phyloP scores from a whole-genome alignment of 164 flowering plant genomes.

The Annona cherimola region DNA sequence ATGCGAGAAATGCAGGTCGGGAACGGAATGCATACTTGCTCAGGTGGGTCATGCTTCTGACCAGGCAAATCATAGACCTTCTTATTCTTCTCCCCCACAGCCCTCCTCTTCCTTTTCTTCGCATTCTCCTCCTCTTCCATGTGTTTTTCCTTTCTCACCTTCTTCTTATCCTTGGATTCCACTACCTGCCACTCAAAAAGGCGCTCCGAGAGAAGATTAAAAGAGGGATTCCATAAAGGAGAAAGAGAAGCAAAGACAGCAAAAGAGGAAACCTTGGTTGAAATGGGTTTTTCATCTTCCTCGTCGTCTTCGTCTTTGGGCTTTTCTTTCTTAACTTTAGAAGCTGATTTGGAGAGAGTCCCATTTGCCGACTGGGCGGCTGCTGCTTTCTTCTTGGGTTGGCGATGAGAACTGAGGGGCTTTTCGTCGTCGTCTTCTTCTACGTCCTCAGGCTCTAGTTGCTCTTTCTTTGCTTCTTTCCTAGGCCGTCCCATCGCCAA shows the following conservation, averaged over 20 bases:
- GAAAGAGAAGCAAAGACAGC: not conserved
- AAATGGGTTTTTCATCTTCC: slow-evolving; percentile 6
- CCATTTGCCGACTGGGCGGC: slow-evolving; percentile 16
- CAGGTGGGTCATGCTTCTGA: slow-evolving; percentile 91
- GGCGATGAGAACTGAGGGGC: slow-evolving; percentile 21
- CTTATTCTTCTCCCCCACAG: slow-evolving; percentile 50
- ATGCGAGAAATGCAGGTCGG: not conserved
- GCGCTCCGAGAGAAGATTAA: not conserved
- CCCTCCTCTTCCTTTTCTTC: slow-evolving; percentile 7
- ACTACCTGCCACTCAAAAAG: slow-evolving; percentile 1
- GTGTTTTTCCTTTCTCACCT: slow-evolving; percentile 28
- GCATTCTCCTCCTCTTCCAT: slow-evolving; percentile 16
- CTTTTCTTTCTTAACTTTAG: slow-evolving; percentile 38
- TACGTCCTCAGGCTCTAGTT: not conserved
- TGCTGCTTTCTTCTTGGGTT: slow-evolving; percentile 25
- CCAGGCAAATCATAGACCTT: slow-evolving; percentile 89
- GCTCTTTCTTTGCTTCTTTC: too few species aligned
- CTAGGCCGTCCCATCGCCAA: too few species aligned
- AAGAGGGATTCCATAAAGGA: not conserved
- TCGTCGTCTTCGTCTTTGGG: slow-evolving; percentile 25
- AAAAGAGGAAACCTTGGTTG: slow-evolving; percentile 8
- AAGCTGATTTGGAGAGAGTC: slow-evolving; percentile 14
- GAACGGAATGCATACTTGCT: slow-evolving; percentile 38
- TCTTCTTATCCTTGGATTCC: slow-evolving; percentile 22
- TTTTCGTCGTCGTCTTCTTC: slow-evolving; percentile 21